Evolutionary conservation across 2,329 filamentous ascomycete species (phyloP).

Genomic region (Trichoderma guizhouense): DNA sequence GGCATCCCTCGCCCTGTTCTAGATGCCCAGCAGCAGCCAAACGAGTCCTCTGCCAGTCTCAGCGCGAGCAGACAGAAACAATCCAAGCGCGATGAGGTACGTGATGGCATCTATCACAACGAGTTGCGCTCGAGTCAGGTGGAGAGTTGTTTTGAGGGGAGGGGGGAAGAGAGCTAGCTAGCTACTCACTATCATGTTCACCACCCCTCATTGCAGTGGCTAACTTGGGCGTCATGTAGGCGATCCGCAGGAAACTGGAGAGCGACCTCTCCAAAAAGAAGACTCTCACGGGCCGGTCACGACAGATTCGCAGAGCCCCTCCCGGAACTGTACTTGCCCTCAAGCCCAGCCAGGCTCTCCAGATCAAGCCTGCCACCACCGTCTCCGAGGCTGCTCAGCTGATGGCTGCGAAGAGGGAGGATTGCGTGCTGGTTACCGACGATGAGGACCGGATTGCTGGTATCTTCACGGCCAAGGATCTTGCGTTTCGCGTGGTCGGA

Average conservation of each 20-base stretch:
- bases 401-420: constrained; percentile 98
- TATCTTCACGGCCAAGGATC: constrained; percentile 98
- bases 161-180: background rate
- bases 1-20: constrained; percentile 70
- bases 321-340: constrained; percentile 94
- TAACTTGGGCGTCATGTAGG: constrained; percentile 51
- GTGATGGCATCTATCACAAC: constrained; percentile 30
- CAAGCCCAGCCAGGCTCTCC: constrained; percentile 90
- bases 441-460: constrained; percentile 97
- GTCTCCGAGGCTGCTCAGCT: constrained; percentile 95
- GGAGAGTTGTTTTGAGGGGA: background rate
- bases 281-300: constrained; percentile 70
- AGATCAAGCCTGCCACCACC: constrained; percentile 93
- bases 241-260: constrained; percentile 95
- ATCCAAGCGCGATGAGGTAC: constrained; percentile 96
- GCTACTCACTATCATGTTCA: background rate
- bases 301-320: constrained; percentile 87
- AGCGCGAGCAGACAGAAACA: constrained; percentile 95
- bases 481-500: constrained; percentile 94
- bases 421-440: constrained; percentile 96
- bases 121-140: background rate
- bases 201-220: constrained; percentile 1
- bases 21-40: constrained; percentile 58
- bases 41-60: constrained; percentile 61
- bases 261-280: constrained; percentile 98